These are phyloP conservation scores for Cladophialophora exuberans DNA, from an alignment of 2,329 filamentous ascomycete genomes.

Conservation along the genomic window DNA sequence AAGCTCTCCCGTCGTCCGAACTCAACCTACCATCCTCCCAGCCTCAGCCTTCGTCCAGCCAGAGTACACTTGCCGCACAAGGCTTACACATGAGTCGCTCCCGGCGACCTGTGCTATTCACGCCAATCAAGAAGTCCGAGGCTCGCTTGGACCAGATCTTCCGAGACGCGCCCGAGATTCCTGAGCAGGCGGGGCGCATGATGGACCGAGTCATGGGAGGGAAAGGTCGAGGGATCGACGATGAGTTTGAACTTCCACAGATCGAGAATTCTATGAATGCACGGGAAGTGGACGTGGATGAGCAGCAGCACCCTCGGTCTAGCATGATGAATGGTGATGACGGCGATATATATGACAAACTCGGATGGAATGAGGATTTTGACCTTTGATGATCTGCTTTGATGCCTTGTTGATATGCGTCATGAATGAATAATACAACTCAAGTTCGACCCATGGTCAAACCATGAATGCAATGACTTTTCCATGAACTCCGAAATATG, in stretches of 20 bases:
- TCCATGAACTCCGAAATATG: background rate
- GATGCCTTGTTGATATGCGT: background rate
- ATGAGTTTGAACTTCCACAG: conserved; percentile 38
- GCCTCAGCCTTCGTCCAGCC: conserved; percentile 6
- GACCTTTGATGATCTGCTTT: conserved; percentile 33
- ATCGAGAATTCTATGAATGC: background rate
- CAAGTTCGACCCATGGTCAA: background rate
- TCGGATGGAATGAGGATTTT: conserved; percentile 49
- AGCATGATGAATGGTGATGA: conserved; percentile 12
- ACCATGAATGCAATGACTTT: background rate
- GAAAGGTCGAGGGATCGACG: conserved; percentile 23
- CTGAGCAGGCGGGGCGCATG: conserved; percentile 27
- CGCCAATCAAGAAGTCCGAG: conserved; percentile 29
- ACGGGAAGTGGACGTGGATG: background rate
- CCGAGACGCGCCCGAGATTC: conserved; percentile 38
- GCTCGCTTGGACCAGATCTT: conserved; percentile 29
- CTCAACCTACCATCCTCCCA: conserved; percentile 34
- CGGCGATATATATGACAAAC: conserved; percentile 45
- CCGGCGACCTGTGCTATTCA: conserved; percentile 29
- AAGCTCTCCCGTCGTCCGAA: conserved; percentile 32
- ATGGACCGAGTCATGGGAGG: conserved; percentile 35
- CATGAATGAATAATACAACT: background rate
- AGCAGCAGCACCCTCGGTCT: background rate
- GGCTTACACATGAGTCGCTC: conserved; percentile 29
- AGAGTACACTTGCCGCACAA: background rate